phyloP scores from a whole-genome alignment of 345 rosid genomes.

The Melaleuca alternifolia region DNA sequence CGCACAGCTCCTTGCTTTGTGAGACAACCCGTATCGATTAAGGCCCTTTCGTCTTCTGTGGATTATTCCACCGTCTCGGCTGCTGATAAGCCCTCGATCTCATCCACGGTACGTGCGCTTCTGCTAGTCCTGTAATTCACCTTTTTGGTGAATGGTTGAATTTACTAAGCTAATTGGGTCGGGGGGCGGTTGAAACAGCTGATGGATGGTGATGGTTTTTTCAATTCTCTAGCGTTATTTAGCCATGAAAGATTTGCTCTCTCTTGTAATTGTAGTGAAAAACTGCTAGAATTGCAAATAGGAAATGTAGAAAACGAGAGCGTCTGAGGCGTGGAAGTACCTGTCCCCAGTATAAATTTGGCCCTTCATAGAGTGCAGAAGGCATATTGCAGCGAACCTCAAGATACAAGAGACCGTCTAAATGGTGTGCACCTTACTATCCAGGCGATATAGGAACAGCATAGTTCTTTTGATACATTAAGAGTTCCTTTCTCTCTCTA shows the following conservation, averaged over 20 bases:
- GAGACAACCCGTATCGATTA: slow-evolving; percentile 45
- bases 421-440: background rate
- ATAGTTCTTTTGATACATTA: background rate
- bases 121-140: background rate
- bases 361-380: background rate
- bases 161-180: background rate
- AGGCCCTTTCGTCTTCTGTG: slow-evolving; percentile 50
- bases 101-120: slow-evolving; percentile 33
- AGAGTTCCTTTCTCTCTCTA: background rate
- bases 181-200: background rate
- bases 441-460: background rate
- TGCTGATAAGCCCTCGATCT: slow-evolving; percentile 23
- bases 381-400: background rate
- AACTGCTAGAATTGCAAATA: background rate
- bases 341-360: background rate
- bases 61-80: slow-evolving; percentile 26
- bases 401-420: background rate
- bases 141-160: background rate
- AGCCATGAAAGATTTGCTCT: background rate
- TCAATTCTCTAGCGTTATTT: background rate
- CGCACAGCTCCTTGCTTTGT: slow-evolving; percentile 5
- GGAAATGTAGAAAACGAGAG: background rate
- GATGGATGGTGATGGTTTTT: background rate
- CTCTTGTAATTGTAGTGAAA: background rate
- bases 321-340: background rate